phyloP scores from a whole-genome alignment of 306 rosid genomes.

The Hylodesmum podocarpum region DNA sequence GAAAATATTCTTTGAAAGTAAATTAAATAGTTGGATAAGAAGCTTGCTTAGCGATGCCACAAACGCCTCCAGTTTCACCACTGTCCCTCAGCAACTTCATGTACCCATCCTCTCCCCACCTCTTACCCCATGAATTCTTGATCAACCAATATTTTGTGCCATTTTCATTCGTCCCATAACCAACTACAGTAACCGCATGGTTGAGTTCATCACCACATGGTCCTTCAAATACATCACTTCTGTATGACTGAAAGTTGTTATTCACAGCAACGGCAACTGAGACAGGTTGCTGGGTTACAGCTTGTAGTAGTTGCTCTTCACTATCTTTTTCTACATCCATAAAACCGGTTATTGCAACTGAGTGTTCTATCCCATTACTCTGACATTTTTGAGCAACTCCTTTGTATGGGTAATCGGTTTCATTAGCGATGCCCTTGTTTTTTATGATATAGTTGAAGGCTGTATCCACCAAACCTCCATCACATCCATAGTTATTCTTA shows the following conservation, averaged over 20 bases:
- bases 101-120: neutral
- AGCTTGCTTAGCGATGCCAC: neutral
- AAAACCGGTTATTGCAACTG: conserved; percentile 4
- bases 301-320: conserved; percentile 14
- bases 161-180: neutral
- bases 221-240: neutral
- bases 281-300: conserved; percentile 2
- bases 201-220: neutral
- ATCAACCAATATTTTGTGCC: conserved; percentile 22
- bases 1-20: neutral
- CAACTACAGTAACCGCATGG: conserved; percentile 2
- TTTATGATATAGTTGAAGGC: neutral
- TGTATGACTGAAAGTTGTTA: neutral
- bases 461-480: neutral
- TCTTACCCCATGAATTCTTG: conserved; percentile 11
- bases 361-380: neutral
- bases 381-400: neutral
- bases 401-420: conserved; percentile 16
- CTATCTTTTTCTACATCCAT: neutral
- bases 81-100: conserved; percentile 14
- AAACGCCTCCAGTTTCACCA: neutral
- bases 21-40: neutral
- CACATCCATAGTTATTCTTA: neutral
- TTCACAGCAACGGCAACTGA: neutral
- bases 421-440: conserved; percentile 10